These are phyloP conservation scores for Monosporascus sp. DNA, from an alignment of 2,329 filamentous ascomycete species.

Conservation along the genomic window DNA sequence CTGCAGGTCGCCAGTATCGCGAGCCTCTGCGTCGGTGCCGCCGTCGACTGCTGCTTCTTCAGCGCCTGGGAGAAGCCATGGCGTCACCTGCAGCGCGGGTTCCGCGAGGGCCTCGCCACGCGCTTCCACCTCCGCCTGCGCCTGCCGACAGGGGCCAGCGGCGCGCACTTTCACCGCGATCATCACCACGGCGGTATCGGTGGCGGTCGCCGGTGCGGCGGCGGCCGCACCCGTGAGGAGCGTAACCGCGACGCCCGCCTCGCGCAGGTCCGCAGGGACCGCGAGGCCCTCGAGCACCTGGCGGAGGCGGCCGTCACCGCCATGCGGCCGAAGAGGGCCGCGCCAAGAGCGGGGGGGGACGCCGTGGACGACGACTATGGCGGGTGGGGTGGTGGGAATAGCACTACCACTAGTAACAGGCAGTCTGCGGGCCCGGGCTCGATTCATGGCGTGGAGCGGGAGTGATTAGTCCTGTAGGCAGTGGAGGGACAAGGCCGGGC, in stretches of 20 bases:
- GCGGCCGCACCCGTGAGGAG: slow-evolving; percentile 46
- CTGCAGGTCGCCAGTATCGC: slow-evolving; percentile 50
- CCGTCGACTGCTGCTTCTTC: slow-evolving; percentile 64
- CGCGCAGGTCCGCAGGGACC: slow-evolving; percentile 42
- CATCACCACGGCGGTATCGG: background rate
- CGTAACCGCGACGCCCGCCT: slow-evolving; percentile 44
- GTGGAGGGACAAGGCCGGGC: no score
- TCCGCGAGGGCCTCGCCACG: slow-evolving; percentile 24
- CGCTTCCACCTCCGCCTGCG: slow-evolving; percentile 12
- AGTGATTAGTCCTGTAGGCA: no score
- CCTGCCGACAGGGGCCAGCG: background rate
- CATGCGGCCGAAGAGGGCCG: slow-evolving; percentile 7
- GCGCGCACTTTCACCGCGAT: background rate
- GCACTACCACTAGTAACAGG: background rate
- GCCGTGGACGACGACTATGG: slow-evolving; percentile 17
- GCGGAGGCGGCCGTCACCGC: slow-evolving; percentile 10
- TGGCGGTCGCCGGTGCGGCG: slow-evolving; percentile 6
- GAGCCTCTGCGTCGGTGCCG: slow-evolving; percentile 59
- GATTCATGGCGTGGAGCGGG: no score
- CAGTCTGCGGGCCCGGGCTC: no score
- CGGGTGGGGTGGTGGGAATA: background rate
- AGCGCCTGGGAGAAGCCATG: slow-evolving; percentile 66
- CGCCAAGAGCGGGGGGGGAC: slow-evolving; percentile 36
- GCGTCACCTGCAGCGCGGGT: slow-evolving; percentile 42
- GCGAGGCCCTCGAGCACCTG: slow-evolving; percentile 32